Evolutionary conservation across 495 filamentous ascomycete genomes (phyloP).

Genomic region (Thozetella sp.): DNA sequence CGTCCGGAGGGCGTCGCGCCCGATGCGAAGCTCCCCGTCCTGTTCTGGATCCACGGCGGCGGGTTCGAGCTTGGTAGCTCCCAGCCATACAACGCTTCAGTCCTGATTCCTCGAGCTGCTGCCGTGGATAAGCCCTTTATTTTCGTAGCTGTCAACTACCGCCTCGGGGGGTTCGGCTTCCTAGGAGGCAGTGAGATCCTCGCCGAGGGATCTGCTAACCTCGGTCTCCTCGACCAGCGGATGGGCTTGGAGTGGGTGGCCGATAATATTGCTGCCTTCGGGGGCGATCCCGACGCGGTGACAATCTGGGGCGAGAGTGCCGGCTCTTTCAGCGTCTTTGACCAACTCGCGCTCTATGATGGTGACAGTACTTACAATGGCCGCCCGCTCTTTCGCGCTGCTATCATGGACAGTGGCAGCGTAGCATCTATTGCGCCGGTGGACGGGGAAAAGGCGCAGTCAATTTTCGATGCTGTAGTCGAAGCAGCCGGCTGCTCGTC

Average conservation of each 20-base stretch:
- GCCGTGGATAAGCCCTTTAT: slow-evolving; percentile 59
- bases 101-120: slow-evolving; percentile 35
- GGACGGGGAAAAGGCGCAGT: slow-evolving; percentile 63
- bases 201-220: slow-evolving; percentile 61
- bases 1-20: slow-evolving; percentile 60
- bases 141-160: slow-evolving; percentile 66
- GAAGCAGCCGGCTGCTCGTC: slow-evolving; percentile 56
- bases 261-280: too few species aligned
- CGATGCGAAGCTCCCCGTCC: slow-evolving; percentile 61
- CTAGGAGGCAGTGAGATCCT: slow-evolving; percentile 63
- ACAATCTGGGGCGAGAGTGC: slow-evolving; percentile 77
- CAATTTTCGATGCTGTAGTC: slow-evolving; percentile 65
- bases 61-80: slow-evolving; percentile 53
- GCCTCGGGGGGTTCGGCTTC: slow-evolving; percentile 63
- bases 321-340: slow-evolving; percentile 69
- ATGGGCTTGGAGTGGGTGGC: slow-evolving; percentile 66
- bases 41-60: slow-evolving; percentile 77
- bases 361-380: slow-evolving; percentile 72
- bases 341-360: slow-evolving; percentile 71
- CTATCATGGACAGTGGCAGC: slow-evolving; percentile 73
- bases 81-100: too few species aligned
- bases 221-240: slow-evolving; percentile 68
- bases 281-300: too few species aligned
- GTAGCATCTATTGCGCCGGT: slow-evolving; percentile 64
- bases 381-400: slow-evolving; percentile 69